phyloP scores from a whole-genome alignment of 257 asterid genomes.

The Orobanche coerulescens region DNA sequence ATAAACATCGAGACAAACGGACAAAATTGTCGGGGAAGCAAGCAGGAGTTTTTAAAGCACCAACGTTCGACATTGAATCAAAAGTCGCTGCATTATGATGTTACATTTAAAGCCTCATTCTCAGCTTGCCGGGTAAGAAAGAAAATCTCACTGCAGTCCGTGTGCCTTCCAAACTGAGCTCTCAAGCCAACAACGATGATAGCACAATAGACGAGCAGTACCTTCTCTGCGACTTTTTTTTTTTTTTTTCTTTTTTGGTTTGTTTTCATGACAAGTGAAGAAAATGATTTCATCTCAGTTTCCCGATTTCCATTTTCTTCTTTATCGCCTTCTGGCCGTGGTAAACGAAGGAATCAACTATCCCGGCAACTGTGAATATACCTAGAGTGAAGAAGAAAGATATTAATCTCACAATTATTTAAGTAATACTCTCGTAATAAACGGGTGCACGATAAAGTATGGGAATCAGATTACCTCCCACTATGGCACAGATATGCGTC shows the following conservation, averaged over 20 bases:
- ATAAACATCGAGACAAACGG: conserved; percentile 4
- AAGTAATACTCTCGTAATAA: background rate
- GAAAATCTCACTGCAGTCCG: background rate
- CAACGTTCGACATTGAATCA: background rate
- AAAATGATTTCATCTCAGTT: conserved; percentile 39
- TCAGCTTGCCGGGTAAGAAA: background rate
- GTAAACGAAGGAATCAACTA: conserved; percentile 71
- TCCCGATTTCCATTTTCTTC: conserved; percentile 76
- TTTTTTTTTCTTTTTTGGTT: conserved; percentile 3
- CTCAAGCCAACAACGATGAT: conserved; percentile 9
- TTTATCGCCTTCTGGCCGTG: conserved; percentile 83
- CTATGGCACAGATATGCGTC: conserved; percentile 88
- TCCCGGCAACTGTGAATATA: conserved; percentile 86
- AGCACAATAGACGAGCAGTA: background rate
- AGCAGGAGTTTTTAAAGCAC: no score
- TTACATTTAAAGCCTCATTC: conserved; percentile 16
- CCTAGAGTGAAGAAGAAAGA: conserved; percentile 39
- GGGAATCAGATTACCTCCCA: conserved; percentile 60
- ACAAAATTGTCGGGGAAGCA: conserved; percentile 20
- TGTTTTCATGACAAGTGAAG: conserved; percentile 9
- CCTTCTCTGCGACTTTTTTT: conserved; percentile 1
- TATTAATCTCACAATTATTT: background rate
- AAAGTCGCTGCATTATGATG: conserved; percentile 13
- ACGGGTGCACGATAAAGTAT: background rate
- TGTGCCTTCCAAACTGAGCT: background rate